Conservation (phyloP, 495 filamentous ascomycete species). For the Penicillium odoratum region DNA sequence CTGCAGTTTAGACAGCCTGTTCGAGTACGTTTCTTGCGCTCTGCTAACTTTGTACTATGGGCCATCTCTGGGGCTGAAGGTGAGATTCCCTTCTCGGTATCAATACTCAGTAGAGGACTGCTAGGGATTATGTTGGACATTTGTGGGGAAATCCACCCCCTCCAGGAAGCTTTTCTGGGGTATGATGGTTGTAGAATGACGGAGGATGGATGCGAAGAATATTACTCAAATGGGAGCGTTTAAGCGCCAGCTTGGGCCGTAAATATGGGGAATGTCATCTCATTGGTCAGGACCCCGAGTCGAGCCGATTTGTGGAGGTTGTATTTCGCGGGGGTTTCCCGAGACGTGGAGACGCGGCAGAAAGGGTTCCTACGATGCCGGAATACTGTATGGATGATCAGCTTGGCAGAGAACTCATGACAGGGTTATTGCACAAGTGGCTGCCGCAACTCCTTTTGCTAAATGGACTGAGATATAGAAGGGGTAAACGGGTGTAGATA, state of each 20-base stretch:
- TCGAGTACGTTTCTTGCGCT: constrained; percentile 33
- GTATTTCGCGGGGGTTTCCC: constrained; percentile 10
- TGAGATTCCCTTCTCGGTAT: constrained; percentile 3
- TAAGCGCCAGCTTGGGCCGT: constrained; percentile 20
- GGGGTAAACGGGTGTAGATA: too few relatives aligned
- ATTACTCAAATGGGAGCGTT: constrained; percentile 22
- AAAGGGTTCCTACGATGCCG: not conserved
- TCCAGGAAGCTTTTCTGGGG: constrained; percentile 5
- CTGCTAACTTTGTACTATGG: constrained; percentile 8
- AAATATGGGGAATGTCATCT: not conserved
- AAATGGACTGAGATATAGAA: too few relatives aligned
- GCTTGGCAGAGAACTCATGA: not conserved
- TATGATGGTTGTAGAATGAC: constrained; percentile 5
- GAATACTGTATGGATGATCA: not conserved
- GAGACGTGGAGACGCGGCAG: constrained; percentile 6
- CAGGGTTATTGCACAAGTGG: too few relatives aligned
- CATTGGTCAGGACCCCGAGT: constrained; percentile 13
- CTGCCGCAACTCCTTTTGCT: too few relatives aligned
- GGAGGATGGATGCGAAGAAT: constrained; percentile 11
- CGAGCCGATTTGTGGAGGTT: constrained; percentile 8
- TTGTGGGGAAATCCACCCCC: constrained; percentile 1
- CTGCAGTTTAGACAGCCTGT: constrained; percentile 38
- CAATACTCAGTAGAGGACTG: not conserved
- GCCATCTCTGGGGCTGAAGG: not conserved
- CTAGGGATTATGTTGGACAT: constrained; percentile 2